A percentile compares a stretch with the other conserved stretches of the same genome.
phyloP scores from a whole-genome alignment of 768 basidiomycete genomes.

The Trametes cingulata region DNA sequence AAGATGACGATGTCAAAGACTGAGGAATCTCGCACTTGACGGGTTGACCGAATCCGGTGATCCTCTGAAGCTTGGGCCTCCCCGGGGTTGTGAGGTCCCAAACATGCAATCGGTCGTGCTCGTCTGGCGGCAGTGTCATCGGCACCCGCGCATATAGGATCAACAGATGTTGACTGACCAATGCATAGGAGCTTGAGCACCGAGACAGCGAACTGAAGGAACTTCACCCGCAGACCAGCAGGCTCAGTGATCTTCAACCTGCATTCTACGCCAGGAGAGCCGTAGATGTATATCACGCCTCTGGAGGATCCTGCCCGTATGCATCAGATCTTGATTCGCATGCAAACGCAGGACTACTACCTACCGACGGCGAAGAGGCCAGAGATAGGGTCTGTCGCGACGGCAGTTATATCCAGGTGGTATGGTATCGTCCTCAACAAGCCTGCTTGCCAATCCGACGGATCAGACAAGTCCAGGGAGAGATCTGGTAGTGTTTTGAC shows the following conservation, averaged over 20 bases:
- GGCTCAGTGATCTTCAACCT: conserved; percentile 48
- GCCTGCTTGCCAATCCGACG: conserved; percentile 57
- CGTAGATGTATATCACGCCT: conserved; percentile 68
- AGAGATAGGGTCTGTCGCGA: conserved; percentile 61
- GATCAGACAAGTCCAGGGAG: conserved; percentile 56
- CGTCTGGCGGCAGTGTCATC: conserved; percentile 40
- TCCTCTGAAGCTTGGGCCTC: conserved; percentile 51
- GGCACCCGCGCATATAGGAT: too few species aligned
- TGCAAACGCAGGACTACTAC: conserved; percentile 12
- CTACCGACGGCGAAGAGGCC: conserved; percentile 64
- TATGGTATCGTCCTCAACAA: conserved; percentile 50
- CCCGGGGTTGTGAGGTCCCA: conserved; percentile 60
- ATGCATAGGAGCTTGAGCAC: conserved; percentile 59
- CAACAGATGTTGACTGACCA: conserved; percentile 42
- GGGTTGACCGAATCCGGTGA: conserved; percentile 48
- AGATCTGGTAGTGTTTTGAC: conserved; percentile 47
- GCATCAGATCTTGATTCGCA: too few species aligned
- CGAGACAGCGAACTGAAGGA: conserved; percentile 61
- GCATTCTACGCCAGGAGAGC: conserved; percentile 62
- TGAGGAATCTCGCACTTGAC: conserved; percentile 36
- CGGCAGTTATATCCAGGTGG: conserved; percentile 49
- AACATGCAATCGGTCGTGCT: conserved; percentile 53
- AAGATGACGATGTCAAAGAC: not conserved
- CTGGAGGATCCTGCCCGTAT: conserved; percentile 52
- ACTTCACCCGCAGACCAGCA: conserved; percentile 47